Evolutionary conservation across 1,284 basidiomycete genomes (phyloP).

Genomic region (Rhodotorula sp.): DNA sequence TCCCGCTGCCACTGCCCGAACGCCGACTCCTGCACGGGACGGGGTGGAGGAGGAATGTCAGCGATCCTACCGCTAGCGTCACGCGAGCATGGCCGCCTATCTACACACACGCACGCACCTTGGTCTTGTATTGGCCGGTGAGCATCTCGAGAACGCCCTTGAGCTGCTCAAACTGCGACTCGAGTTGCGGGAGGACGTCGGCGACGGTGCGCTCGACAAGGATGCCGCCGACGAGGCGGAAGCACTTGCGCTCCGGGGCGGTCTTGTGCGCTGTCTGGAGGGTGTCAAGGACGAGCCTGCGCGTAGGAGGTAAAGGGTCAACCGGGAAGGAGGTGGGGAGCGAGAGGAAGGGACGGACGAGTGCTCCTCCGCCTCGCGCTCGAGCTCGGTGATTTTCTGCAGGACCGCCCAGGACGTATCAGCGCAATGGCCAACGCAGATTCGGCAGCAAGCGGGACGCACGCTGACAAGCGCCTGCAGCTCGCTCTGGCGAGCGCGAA

Average conservation of each 20-base stretch:
- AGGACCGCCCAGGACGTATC: too few species aligned
- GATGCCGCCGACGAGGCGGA: conserved; percentile 92
- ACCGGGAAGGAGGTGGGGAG: not conserved
- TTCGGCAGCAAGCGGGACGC: not conserved
- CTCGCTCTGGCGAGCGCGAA: conserved; percentile 63
- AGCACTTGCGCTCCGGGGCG: conserved; percentile 91
- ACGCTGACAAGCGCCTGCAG: conserved; percentile 75
- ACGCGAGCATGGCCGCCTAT: too few species aligned
- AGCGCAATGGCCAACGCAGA: too few species aligned
- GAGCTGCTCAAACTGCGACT: conserved; percentile 85
- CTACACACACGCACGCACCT: conserved; percentile 53
- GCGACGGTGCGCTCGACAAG: conserved; percentile 94
- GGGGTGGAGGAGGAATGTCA: not conserved
- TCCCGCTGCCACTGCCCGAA: conserved; percentile 40
- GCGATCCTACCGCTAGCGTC: not conserved
- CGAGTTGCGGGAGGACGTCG: conserved; percentile 86
- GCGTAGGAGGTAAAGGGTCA: not conserved
- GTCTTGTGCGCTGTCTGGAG: conserved; percentile 72
- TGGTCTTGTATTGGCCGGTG: conserved; percentile 79
- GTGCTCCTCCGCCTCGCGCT: conserved; percentile 90
- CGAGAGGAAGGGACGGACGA: conserved; percentile 43
- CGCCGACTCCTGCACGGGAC: conserved; percentile 18
- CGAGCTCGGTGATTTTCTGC: conserved; percentile 85
- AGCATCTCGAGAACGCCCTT: conserved; percentile 73
- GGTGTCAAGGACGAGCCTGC: conserved; percentile 84